Evolutionary conservation across 306 rosid genomes (phyloP).

Genomic region (Neltuma alba): DNA sequence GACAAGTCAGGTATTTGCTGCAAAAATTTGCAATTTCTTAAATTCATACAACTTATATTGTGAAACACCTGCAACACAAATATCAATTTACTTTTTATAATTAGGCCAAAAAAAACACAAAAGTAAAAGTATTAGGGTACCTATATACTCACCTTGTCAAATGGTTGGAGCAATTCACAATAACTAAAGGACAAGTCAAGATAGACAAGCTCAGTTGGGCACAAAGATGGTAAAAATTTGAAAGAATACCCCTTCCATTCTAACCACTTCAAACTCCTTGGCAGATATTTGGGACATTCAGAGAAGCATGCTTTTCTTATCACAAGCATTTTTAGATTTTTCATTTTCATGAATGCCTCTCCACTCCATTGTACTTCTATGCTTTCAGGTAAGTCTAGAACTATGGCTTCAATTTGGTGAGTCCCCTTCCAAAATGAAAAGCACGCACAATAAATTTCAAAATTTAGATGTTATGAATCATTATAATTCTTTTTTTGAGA

Average conservation of each 20-base stretch:
- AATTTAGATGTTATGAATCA: neutral
- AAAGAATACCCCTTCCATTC: neutral
- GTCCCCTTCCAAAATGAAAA: constrained; percentile 5
- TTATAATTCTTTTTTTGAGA: neutral
- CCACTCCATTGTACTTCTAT: neutral
- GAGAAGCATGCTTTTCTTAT: neutral
- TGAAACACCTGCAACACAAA: neutral
- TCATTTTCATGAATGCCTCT: neutral
- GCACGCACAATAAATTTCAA: neutral
- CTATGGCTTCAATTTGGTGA: neutral
- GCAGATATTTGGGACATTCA: neutral
- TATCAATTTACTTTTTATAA: neutral
- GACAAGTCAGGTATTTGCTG: neutral
- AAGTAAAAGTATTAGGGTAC: neutral
- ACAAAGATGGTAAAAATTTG: neutral
- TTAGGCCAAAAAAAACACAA: neutral
- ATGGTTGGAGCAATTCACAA: neutral
- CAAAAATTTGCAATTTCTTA: neutral
- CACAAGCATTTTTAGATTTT: neutral
- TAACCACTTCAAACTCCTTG: constrained; percentile 13
- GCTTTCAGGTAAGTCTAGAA: neutral
- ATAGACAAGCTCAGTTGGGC: neutral
- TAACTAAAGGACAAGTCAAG: neutral
- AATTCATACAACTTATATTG: neutral
- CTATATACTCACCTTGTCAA: neutral